Evolutionary conservation across 2,329 filamentous ascomycete genomes (phyloP).

Genomic region (Pseudocercospora cruenta): DNA sequence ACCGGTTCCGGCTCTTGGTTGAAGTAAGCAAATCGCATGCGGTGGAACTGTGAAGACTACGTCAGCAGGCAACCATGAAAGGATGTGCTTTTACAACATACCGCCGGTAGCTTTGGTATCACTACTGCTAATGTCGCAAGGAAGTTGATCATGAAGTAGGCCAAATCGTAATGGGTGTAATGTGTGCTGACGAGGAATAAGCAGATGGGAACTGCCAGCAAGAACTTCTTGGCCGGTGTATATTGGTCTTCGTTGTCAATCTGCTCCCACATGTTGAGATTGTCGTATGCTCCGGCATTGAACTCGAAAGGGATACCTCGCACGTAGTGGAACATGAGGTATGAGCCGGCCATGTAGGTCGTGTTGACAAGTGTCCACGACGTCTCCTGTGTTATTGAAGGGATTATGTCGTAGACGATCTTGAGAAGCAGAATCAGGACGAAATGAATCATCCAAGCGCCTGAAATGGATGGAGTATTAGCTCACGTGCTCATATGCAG

Average conservation of each 20-base stretch:
- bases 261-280: conserved; percentile 99
- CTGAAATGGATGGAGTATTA: conserved; percentile 52
- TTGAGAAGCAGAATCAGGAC: conserved; percentile 90
- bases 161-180: conserved; percentile 96
- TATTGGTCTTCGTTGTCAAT: conserved; percentile 99
- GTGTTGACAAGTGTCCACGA: conserved; percentile 99
- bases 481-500: conserved; percentile 14
- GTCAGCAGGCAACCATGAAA: conserved; percentile 18
- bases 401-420: conserved; percentile 95
- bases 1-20: conserved; percentile 36
- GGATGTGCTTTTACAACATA: conserved; percentile 56
- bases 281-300: conserved; percentile 97
- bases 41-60: conserved; percentile 37
- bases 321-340: conserved; percentile 99
- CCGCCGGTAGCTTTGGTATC: conserved; percentile 93
- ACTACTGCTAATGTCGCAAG: conserved; percentile 89
- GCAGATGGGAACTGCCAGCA: conserved; percentile 89
- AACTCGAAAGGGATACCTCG: conserved; percentile 98
- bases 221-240: conserved; percentile 97
- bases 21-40: conserved; percentile 43
- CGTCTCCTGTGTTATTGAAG: conserved; percentile 93
- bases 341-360: conserved; percentile 97
- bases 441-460: conserved; percentile 96
- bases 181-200: conserved; percentile 97
- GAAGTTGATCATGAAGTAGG: conserved; percentile 97